Evolutionary conservation across 805 yeast genomes (phyloP).

Genomic region (Kuraishia capsulata): DNA sequence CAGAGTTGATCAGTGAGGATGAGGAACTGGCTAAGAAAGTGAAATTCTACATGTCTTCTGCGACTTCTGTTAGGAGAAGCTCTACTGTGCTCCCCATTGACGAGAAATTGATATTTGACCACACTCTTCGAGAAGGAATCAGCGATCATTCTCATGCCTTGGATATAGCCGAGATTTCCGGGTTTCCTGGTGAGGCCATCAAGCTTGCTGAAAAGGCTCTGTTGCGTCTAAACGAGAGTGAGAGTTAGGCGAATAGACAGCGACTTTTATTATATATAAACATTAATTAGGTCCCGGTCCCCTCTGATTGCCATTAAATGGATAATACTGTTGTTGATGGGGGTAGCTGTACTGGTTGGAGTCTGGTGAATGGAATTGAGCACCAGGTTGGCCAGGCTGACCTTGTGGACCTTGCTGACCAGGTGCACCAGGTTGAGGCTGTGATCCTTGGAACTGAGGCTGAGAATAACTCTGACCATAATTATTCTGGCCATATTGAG

Average conservation of each 20-base stretch:
- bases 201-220: constrained; percentile 33
- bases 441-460: no score
- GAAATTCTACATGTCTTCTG: constrained; percentile 15
- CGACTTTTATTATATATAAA: constrained; percentile 1
- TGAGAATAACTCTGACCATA: no score
- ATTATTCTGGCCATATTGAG: no score
- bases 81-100: constrained; percentile 13
- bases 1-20: constrained; percentile 25
- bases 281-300: constrained; percentile 4
- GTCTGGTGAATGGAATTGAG: no score
- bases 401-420: constrained; percentile 10
- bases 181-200: constrained; percentile 59
- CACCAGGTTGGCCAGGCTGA: no score
- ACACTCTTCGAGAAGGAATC: constrained; percentile 56
- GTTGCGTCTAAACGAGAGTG: neutral
- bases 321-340: constrained; percentile 4
- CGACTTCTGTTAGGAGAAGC: constrained; percentile 3
- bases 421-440: no score
- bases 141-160: constrained; percentile 69
- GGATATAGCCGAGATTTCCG: constrained; percentile 69
- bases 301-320: constrained; percentile 1
- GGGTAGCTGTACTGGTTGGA: constrained; percentile 8
- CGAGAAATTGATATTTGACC: constrained; percentile 36
- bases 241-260: constrained; percentile 1
- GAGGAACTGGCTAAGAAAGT: constrained; percentile 15